Conservation (phyloP, 23 red algal genomes). For the Gracilaria domingensis region DNA sequence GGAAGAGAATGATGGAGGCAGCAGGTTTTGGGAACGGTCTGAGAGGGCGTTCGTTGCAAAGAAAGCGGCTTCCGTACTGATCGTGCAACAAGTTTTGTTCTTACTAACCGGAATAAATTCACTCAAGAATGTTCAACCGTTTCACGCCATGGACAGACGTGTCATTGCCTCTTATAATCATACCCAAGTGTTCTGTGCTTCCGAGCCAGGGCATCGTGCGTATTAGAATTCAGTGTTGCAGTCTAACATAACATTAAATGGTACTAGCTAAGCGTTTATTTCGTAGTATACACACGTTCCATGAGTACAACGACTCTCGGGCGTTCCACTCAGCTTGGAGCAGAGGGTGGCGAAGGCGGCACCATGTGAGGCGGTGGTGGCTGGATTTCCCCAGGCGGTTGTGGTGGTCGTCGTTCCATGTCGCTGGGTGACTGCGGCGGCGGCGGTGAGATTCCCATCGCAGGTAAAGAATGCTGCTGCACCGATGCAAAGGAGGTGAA, state of each 20-base stretch:
- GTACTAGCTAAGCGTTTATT: no score
- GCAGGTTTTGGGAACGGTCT: slow-evolving; percentile 89
- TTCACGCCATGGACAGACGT: no score
- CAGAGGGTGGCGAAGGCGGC: slow-evolving; percentile 17
- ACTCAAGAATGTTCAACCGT: no score
- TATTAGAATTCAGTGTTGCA: no score
- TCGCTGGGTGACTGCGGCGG: no score
- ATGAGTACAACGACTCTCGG: not conserved
- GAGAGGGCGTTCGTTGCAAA: slow-evolving; percentile 54
- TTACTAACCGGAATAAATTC: no score
- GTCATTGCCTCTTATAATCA: not conserved
- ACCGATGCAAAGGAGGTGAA: not conserved
- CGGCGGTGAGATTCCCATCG: no score
- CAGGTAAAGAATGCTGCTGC: no score
- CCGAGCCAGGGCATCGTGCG: no score
- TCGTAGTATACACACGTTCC: not conserved
- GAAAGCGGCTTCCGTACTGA: slow-evolving; percentile 84
- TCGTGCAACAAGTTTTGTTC: no score
- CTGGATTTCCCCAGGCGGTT: not conserved
- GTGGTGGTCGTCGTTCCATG: slow-evolving; percentile 8
- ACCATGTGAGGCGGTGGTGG: slow-evolving; percentile 29
- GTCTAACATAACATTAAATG: no score
- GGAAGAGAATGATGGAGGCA: slow-evolving; percentile 80
- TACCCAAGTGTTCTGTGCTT: not conserved
- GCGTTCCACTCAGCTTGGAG: not conserved